phyloP scores from a whole-genome alignment of 2,329 filamentous ascomycete genomes.

The Myotisia sp. region DNA sequence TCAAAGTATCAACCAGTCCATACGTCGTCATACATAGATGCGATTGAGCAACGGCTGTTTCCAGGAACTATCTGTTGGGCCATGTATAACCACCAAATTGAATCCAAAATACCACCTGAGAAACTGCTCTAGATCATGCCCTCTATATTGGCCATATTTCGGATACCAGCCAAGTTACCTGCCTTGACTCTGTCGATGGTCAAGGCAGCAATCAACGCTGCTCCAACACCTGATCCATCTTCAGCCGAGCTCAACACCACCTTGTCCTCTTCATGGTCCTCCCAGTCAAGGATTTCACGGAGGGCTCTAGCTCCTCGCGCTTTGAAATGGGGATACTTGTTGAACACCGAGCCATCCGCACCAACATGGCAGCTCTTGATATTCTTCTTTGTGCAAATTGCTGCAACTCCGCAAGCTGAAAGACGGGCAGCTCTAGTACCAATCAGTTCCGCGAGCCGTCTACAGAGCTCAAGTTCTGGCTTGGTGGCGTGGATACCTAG shows the following conservation, averaged over 20 bases:
- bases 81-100: no score
- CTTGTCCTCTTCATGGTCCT: conserved; percentile 68
- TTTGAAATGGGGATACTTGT: conserved; percentile 99
- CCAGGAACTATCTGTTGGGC: no score
- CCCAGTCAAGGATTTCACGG: conserved; percentile 92
- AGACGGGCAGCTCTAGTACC: conserved; percentile 87
- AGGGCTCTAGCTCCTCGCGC: conserved; percentile 75
- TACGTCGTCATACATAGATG: no score
- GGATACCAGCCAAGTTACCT: conserved; percentile 46
- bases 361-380: conserved; percentile 83
- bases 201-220: conserved; percentile 73
- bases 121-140: no score
- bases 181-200: conserved; percentile 49
- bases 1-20: no score
- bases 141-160: conserved; percentile 30
- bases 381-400: conserved; percentile 92
- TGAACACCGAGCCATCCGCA: conserved; percentile 94
- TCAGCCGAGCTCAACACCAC: conserved; percentile 80
- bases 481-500: conserved; percentile 57
- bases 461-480: conserved; percentile 76
- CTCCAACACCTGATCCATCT: conserved; percentile 93
- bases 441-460: conserved; percentile 81
- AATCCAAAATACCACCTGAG: no score
- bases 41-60: no score
- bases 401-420: conserved; percentile 85